These are phyloP conservation scores for Gilbertella persicaria DNA, from an alignment of 371 early-diverging fungal genomes.

Conservation along the genomic window DNA sequence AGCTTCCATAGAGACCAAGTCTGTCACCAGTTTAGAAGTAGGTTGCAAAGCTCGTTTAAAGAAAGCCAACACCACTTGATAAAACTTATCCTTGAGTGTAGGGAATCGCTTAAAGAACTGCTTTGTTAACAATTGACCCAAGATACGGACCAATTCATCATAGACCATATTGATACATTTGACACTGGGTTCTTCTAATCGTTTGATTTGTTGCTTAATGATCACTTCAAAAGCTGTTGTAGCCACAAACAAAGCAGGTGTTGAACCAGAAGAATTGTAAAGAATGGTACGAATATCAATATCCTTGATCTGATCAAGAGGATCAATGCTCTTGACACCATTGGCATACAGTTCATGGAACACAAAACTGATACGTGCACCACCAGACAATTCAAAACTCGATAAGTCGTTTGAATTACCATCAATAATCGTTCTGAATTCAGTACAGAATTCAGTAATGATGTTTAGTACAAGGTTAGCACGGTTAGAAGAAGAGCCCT, in stretches of 20 bases:
- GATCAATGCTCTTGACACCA: conserved; percentile 91
- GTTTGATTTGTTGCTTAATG: conserved; percentile 95
- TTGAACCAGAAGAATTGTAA: conserved; percentile 97
- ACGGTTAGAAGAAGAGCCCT: conserved; percentile 48
- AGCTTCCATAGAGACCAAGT: conserved; percentile 91
- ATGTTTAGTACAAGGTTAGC: conserved; percentile 89
- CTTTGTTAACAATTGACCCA: conserved; percentile 85
- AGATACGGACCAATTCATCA: conserved; percentile 94
- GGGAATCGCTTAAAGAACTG: conserved; percentile 94
- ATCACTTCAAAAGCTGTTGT: conserved; percentile 97
- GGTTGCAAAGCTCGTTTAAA: conserved; percentile 87
- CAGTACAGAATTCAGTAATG: conserved; percentile 96
- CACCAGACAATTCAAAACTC: conserved; percentile 93
- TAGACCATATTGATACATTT: conserved; percentile 93
- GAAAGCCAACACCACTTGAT: conserved; percentile 86
- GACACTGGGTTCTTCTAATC: conserved; percentile 94
- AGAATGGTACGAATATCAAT: conserved; percentile 96
- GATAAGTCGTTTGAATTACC: conserved; percentile 92
- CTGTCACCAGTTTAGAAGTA: conserved; percentile 91
- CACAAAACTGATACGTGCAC: conserved; percentile 97
- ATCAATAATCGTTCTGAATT: conserved; percentile 92
- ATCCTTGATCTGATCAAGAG: conserved; percentile 96
- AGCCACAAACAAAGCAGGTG: conserved; percentile 96
- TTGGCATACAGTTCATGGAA: conserved; percentile 95
- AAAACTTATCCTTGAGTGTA: conserved; percentile 85